A percentile compares a stretch with the other conserved stretches of the same genome.
These are phyloP conservation scores for Juncus effusus DNA, from an alignment of 176 grass and related monocot species.

Conservation along the genomic window DNA sequence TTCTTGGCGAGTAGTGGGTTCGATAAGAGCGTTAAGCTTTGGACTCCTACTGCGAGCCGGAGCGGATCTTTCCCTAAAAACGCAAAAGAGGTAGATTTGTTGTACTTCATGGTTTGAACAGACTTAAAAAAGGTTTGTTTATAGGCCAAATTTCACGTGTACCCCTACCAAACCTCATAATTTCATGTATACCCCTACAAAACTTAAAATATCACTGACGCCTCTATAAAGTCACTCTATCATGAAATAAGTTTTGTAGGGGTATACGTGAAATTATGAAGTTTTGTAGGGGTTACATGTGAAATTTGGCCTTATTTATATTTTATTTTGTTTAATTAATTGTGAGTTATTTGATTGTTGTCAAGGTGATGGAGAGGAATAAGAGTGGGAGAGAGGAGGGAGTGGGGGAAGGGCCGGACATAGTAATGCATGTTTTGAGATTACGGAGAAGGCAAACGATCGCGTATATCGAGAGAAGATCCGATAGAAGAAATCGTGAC, in stretches of 20 bases:
- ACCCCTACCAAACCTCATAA: neutral
- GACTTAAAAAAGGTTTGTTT: neutral
- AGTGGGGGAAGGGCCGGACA: constrained; percentile 40
- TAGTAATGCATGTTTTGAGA: constrained; percentile 74
- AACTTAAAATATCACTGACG: too few species aligned
- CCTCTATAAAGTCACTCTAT: neutral
- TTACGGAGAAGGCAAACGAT: constrained; percentile 42
- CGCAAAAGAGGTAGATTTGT: constrained; percentile 43
- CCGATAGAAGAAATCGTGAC: constrained; percentile 24
- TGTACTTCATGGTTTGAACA: neutral
- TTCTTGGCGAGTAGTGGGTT: constrained; percentile 80
- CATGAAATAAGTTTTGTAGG: neutral
- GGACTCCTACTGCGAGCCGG: constrained; percentile 46
- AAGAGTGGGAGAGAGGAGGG: constrained; percentile 44
- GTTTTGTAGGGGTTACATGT: too few species aligned
- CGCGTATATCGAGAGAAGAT: constrained; percentile 31
- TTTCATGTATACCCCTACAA: neutral
- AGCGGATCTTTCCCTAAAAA: constrained; percentile 39
- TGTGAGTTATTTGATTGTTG: neutral
- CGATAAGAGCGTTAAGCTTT: constrained; percentile 58
- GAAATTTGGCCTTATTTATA: neutral
- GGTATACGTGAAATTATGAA: too few species aligned
- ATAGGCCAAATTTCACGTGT: neutral
- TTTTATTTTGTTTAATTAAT: constrained; percentile 6
- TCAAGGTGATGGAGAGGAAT: constrained; percentile 54